Conservation (phyloP, 1,284 basidiomycete species). For the Pseudozyma flocculosa region DNA sequence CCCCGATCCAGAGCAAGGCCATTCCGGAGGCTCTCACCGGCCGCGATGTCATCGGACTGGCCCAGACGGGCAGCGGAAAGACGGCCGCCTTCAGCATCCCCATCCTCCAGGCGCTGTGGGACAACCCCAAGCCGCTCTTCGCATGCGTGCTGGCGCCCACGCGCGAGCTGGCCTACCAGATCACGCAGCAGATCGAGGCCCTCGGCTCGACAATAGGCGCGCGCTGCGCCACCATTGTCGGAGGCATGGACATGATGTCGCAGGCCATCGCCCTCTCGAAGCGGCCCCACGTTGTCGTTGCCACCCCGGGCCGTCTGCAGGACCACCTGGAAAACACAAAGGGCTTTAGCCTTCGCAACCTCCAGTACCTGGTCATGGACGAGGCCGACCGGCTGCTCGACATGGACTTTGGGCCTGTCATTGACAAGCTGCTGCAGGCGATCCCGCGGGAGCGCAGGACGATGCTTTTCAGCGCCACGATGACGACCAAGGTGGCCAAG, state of each 20-base stretch:
- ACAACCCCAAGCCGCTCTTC: slow-evolving; percentile 89
- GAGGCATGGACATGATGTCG: slow-evolving; percentile 90
- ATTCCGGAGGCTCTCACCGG: slow-evolving; percentile 88
- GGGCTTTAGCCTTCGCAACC: slow-evolving; percentile 82
- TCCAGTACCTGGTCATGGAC: slow-evolving; percentile 93
- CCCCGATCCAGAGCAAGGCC: slow-evolving; percentile 85
- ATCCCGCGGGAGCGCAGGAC: slow-evolving; percentile 93
- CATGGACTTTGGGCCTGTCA: slow-evolving; percentile 94
- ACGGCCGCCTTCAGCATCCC: slow-evolving; percentile 96
- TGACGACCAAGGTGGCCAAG: slow-evolving; percentile 98
- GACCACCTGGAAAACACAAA: slow-evolving; percentile 98
- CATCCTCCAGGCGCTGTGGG: slow-evolving; percentile 94
- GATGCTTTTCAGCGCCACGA: slow-evolving; percentile 98
- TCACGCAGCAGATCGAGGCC: slow-evolving; percentile 91
- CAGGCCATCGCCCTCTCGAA: slow-evolving; percentile 93
- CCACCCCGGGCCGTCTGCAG: slow-evolving; percentile 90
- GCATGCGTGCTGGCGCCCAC: slow-evolving; percentile 94
- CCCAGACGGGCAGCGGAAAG: slow-evolving; percentile 95
- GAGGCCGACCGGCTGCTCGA: slow-evolving; percentile 96
- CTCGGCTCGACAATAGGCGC: slow-evolving; percentile 76
- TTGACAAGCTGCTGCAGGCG: slow-evolving; percentile 94
- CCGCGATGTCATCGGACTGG: slow-evolving; percentile 94
- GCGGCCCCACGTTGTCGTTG: slow-evolving; percentile 79
- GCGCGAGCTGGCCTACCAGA: slow-evolving; percentile 96
- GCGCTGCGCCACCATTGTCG: slow-evolving; percentile 85